These are phyloP conservation scores for Blastocystis sp. DNA, from an alignment of 352 stramenopile genomes.

Conservation along the genomic window DNA sequence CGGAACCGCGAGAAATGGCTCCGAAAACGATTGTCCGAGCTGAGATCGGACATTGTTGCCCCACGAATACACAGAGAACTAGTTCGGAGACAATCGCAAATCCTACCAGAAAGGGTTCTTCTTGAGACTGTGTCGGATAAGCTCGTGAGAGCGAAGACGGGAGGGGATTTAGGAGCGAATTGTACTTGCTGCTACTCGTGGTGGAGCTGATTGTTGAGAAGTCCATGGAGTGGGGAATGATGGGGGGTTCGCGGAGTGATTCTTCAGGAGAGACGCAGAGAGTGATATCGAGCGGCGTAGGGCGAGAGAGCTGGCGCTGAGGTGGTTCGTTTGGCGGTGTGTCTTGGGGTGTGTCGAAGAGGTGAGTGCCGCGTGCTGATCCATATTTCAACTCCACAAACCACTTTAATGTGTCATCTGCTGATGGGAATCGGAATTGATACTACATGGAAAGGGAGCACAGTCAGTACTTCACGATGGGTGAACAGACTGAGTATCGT, in stretches of 20 bases:
- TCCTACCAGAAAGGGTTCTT: background rate
- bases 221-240: background rate
- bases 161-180: background rate
- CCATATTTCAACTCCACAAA: background rate
- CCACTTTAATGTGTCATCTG: background rate
- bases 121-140: background rate
- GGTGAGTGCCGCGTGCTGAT: background rate
- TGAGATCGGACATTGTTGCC: background rate
- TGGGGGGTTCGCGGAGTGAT: background rate
- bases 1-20: background rate
- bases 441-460: background rate
- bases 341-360: background rate
- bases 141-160: background rate
- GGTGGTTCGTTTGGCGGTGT: background rate
- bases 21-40: background rate
- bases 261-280: background rate
- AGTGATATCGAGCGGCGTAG: background rate
- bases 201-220: background rate
- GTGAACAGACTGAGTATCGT: background rate
- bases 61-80: background rate
- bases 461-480: constrained; percentile 8
- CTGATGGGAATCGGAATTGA: background rate
- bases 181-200: background rate
- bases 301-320: background rate
- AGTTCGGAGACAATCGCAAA: background rate